A percentile compares a stretch with the other conserved stretches of the same genome.
Conservation (phyloP, 192 early-diverging fungal species). For the Linnemannia hyalina region DNA sequence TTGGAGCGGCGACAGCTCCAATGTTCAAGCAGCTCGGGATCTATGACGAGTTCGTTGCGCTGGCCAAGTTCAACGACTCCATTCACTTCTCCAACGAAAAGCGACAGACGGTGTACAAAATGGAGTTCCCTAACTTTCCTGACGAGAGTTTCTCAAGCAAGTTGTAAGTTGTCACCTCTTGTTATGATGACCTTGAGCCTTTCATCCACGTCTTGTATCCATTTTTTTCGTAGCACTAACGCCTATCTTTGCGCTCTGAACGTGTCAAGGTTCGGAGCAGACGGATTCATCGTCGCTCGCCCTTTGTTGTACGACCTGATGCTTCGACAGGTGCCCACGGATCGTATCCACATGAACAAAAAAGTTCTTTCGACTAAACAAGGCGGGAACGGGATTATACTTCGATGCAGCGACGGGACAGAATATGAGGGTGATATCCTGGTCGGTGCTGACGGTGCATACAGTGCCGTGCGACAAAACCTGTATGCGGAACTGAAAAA, state of each 20-base stretch:
- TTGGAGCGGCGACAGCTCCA: not conserved
- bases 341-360: constrained; percentile 16
- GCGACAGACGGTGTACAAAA: not conserved
- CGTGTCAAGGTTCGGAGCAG: not conserved
- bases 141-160: not conserved
- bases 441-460: constrained; percentile 10
- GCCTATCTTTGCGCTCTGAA: no score
- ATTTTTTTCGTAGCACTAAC: no score
- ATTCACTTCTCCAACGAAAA: not conserved
- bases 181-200: not conserved
- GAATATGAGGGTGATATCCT: constrained; percentile 4
- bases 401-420: constrained; percentile 1
- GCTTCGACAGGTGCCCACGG: not conserved
- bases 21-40: constrained; percentile 21
- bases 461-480: not conserved
- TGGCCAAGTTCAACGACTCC: not conserved
- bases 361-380: constrained; percentile 1
- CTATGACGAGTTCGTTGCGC: constrained; percentile 3
- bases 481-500: not conserved
- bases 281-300: constrained; percentile 3
- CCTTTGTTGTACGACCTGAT: not conserved
- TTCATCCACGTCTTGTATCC: not conserved
- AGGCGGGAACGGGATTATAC: not conserved
- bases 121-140: not conserved
- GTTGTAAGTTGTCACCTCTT: not conserved